A percentile compares a stretch with the other conserved stretches of the same genome.
These are phyloP conservation scores for Acacia crassicarpa DNA, from an alignment of 306 rosid species.

Conservation along the genomic window DNA sequence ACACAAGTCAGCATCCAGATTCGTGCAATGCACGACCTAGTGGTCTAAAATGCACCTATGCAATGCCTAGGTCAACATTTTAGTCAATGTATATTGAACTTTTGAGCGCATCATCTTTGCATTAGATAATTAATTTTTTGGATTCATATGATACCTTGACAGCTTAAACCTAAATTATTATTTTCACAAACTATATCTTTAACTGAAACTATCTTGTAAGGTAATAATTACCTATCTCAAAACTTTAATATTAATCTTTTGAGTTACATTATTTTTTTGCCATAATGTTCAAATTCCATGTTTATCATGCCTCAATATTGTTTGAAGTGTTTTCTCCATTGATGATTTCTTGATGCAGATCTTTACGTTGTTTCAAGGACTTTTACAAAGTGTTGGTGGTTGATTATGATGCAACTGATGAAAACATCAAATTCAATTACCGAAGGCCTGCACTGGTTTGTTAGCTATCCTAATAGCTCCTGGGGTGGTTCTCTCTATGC, in stretches of 20 bases:
- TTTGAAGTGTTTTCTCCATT: constrained; percentile 11
- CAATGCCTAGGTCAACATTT: too few relatives aligned
- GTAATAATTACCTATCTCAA: background rate
- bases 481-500: background rate
- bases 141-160: background rate
- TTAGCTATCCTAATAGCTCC: constrained; percentile 28
- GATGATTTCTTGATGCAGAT: constrained; percentile 19
- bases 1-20: too few relatives aligned
- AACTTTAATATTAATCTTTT: background rate
- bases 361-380: constrained; percentile 48
- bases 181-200: background rate
- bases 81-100: too few relatives aligned
- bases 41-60: too few relatives aligned
- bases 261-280: background rate
- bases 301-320: too few relatives aligned
- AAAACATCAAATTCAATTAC: constrained; percentile 62
- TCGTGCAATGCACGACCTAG: too few relatives aligned
- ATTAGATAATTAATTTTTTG: background rate
- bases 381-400: constrained; percentile 76
- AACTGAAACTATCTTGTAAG: background rate
- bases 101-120: background rate
- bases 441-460: constrained; percentile 73
- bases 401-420: constrained; percentile 75
- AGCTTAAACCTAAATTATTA: background rate
- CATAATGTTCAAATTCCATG: background rate